Base-by-base conservation (phyloP, 768 basidiomycete species). In the Pleurotus tuoliensis region DNA sequence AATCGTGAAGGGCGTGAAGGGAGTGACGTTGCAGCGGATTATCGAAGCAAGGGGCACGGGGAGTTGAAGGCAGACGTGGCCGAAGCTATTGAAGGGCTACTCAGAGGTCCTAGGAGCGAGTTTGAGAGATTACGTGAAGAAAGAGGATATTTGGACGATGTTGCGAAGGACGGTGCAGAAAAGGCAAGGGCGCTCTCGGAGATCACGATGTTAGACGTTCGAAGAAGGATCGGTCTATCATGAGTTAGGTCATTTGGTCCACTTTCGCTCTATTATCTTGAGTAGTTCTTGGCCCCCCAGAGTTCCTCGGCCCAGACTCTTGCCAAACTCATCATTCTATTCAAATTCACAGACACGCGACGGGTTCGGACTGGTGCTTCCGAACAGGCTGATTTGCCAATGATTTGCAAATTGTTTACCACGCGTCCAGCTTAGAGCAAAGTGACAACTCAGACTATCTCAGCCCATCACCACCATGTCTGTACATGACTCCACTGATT, bases 21-120 rank as follows among this genome's bases (percentile, higher is more conserved):
- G 1, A 60, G 64, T 0, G 64, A 67, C 0, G 72, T 89, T 12
- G 84, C 84, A 2, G 65, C 61, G 53, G 70, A 74, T 11, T 90
- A 86, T 57, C 73, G 71, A 57, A 75, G 70, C 45, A 77, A 76
- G 60, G 83, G 85, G 0, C 86, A 89, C 56, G 85, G 82, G 0
- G 66, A 78, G 13, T 70, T 98, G 60, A 98, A 98, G 73, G 72
- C 66, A 3, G 87, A 88, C 46, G 86, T 94, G 1, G 77, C 79
- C 1, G 90, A 88, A 3, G 89, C 86, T 0, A 77, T 98, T 1
- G 84, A 87, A 39, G 84, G 79, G 52, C 62, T 83, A 43, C 62
- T 96, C n/a, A 80, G 75, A 45, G 71, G 71, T 1, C 91, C 95
- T 4, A 74, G 94, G 45, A 74, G 68, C 0, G 86, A 90, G 67